phyloP scores from a whole-genome alignment of 805 yeast genomes.

The Kluyveromyces wickerhamii region DNA sequence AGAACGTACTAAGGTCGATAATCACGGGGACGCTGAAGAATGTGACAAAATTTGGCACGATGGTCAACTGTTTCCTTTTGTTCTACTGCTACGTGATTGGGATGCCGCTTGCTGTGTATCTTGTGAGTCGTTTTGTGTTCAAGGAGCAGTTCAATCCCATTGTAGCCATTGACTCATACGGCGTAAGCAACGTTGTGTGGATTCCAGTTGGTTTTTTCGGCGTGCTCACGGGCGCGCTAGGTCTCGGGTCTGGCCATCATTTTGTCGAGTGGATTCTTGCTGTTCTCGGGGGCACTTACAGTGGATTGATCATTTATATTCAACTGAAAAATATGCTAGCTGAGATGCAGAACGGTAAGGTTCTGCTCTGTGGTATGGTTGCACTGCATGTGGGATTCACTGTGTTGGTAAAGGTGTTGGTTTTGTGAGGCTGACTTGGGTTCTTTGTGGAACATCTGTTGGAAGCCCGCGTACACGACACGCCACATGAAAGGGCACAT shows the following conservation, averaged over 20 bases:
- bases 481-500: too few relatives aligned
- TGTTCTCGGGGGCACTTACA: constrained; percentile 6
- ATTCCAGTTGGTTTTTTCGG: constrained; percentile 57
- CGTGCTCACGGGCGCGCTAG: constrained; percentile 7
- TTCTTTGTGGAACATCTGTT: too few relatives aligned
- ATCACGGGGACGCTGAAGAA: constrained; percentile 33
- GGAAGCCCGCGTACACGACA: too few relatives aligned
- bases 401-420: constrained; percentile 14
- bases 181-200: constrained; percentile 82
- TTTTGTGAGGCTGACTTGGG: too few relatives aligned
- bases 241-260: constrained; percentile 2
- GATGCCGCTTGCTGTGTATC: constrained; percentile 52
- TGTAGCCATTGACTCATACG: constrained; percentile 59
- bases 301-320: constrained; percentile 1
- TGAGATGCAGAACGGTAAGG: constrained; percentile 2
- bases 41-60: constrained; percentile 45
- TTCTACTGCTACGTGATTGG: constrained; percentile 70
- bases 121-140: constrained; percentile 43
- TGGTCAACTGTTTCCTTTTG: constrained; percentile 60
- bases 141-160: constrained; percentile 40
- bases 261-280: constrained; percentile 10
- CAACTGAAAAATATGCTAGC: constrained; percentile 4
- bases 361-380: constrained; percentile 8
- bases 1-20: constrained; percentile 51
- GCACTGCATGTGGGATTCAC: constrained; percentile 16